These are phyloP conservation scores for Lodderomyces theae DNA, from an alignment of 1,139 yeast species.

Conservation along the genomic window DNA sequence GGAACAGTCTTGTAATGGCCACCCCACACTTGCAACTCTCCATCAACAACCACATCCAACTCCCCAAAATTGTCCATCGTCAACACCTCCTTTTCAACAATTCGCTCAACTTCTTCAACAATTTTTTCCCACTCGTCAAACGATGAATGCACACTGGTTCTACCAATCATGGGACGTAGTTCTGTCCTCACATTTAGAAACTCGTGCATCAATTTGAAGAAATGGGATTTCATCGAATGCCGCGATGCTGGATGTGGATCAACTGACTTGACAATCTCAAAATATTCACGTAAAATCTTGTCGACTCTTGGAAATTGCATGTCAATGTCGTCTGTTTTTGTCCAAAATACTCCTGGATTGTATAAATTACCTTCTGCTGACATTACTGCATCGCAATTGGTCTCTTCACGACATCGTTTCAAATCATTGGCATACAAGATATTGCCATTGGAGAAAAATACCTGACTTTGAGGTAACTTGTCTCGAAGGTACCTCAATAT, in stretches of 20 bases:
- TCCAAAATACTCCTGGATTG: constrained; percentile 90
- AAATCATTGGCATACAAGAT: constrained; percentile 81
- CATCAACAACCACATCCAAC: constrained; percentile 52
- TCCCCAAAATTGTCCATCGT: constrained; percentile 38
- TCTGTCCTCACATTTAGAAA: constrained; percentile 75
- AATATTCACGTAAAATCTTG: constrained; percentile 76
- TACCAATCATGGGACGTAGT: constrained; percentile 71
- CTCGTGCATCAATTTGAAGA: constrained; percentile 80
- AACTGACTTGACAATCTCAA: constrained; percentile 67
- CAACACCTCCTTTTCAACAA: constrained; percentile 56
- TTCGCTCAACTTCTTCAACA: constrained; percentile 62
- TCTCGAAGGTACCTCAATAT: constrained; percentile 72
- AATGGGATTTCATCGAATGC: constrained; percentile 87
- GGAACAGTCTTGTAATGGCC: constrained; percentile 83
- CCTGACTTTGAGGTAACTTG: constrained; percentile 77
- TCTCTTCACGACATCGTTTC: constrained; percentile 57
- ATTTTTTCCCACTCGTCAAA: constrained; percentile 67
- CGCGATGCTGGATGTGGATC: constrained; percentile 70
- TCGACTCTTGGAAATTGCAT: constrained; percentile 85
- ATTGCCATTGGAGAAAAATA: constrained; percentile 92
- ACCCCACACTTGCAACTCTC: constrained; percentile 68
- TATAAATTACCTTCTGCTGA: constrained; percentile 93
- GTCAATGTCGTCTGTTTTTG: constrained; percentile 49
- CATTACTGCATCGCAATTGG: constrained; percentile 90
- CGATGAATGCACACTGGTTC: constrained; percentile 43